Evolutionary conservation across 805 yeast genomes (phyloP).

Genomic region (Nakazawaea molendinolei): DNA sequence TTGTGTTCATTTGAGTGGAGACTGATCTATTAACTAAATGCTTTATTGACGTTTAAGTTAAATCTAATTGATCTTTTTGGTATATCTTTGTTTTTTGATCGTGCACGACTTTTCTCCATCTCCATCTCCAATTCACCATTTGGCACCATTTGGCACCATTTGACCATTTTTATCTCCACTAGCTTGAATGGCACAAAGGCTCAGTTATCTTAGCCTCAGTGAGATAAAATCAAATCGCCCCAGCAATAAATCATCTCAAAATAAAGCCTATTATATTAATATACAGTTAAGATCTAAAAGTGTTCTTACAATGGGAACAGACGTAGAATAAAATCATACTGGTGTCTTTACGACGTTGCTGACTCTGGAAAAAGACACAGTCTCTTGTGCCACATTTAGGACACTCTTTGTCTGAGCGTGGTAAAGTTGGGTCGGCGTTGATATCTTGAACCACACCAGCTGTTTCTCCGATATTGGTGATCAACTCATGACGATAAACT

Average conservation of each 20-base stretch:
- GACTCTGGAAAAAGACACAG: slow-evolving; percentile 95
- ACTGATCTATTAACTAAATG: slow-evolving; percentile 16
- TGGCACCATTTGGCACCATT: too few species aligned
- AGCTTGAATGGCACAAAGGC: too few species aligned
- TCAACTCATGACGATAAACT: slow-evolving; percentile 88
- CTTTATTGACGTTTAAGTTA: slow-evolving; percentile 9
- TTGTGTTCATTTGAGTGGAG: slow-evolving; percentile 14
- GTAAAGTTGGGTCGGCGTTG: slow-evolving; percentile 96
- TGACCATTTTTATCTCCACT: too few species aligned
- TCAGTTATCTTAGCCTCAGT: too few species aligned
- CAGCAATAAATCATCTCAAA: background rate
- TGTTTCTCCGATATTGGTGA: slow-evolving; percentile 87
- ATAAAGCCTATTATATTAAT: background rate
- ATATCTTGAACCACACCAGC: slow-evolving; percentile 97
- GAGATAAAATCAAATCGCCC: too few species aligned
- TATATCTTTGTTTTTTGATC: background rate
- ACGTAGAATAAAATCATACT: slow-evolving; percentile 93
- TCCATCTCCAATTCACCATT: too few species aligned
- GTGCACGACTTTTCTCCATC: background rate
- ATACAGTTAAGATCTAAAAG: slow-evolving; percentile 33
- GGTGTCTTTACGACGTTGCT: slow-evolving; percentile 91
- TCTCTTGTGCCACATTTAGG: slow-evolving; percentile 83
- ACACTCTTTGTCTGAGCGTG: slow-evolving; percentile 90
- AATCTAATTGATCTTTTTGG: background rate
- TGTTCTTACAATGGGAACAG: slow-evolving; percentile 79